These are phyloP conservation scores for Trypanosoma melophagium DNA, from an alignment of 208 protist species.

Conservation along the genomic window DNA sequence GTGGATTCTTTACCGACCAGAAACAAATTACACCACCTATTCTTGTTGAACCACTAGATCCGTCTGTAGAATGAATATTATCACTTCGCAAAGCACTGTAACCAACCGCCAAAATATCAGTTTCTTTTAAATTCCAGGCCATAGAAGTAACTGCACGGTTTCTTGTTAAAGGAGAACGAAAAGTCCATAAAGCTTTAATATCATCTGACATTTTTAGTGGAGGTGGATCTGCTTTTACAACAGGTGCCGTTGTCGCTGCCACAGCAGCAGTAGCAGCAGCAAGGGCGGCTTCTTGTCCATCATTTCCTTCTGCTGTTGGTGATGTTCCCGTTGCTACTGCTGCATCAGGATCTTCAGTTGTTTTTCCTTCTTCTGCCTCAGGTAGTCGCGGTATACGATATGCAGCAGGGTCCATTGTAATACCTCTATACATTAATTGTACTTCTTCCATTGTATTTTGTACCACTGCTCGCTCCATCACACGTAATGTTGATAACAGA, in stretches of 20 bases:
- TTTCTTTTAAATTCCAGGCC: slow-evolving; percentile 89
- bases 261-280: neutral
- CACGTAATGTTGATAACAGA: slow-evolving; percentile 72
- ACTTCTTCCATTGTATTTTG: slow-evolving; percentile 86
- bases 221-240: slow-evolving; percentile 23
- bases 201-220: slow-evolving; percentile 42
- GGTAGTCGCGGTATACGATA: neutral
- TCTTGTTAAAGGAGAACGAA: slow-evolving; percentile 64
- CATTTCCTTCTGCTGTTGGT: slow-evolving; percentile 4
- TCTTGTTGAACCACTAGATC: neutral
- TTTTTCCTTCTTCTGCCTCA: slow-evolving; percentile 2
- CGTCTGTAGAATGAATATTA: neutral
- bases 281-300: neutral
- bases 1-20: slow-evolving; percentile 97
- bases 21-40: slow-evolving; percentile 89
- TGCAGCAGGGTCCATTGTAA: slow-evolving; percentile 51
- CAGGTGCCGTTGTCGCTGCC: neutral
- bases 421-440: slow-evolving; percentile 87
- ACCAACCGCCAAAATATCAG: slow-evolving; percentile 90
- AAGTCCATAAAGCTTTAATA: slow-evolving; percentile 86
- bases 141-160: slow-evolving; percentile 88
- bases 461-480: slow-evolving; percentile 92
- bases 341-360: neutral
- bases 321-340: neutral
- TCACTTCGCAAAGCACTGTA: slow-evolving; percentile 50